A percentile compares a stretch with the other conserved stretches of the same genome.
phyloP scores from a whole-genome alignment of 805 yeast genomes.

The Ogataea chonburiensis region DNA sequence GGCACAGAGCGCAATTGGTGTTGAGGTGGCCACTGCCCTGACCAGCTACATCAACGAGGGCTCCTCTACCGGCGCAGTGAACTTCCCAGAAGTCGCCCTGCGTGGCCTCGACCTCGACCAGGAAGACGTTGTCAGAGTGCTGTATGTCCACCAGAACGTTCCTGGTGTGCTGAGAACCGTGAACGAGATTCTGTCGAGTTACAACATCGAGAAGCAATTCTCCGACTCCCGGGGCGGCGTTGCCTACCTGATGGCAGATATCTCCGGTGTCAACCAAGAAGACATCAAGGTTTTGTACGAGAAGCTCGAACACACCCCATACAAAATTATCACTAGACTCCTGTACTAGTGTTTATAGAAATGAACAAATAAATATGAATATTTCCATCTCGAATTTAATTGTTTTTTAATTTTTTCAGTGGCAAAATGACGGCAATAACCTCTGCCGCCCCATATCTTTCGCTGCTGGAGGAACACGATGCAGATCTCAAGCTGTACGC shows the following conservation, averaged over 20 bases:
- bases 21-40: constrained; percentile 86
- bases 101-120: constrained; percentile 87
- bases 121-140: constrained; percentile 84
- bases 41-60: constrained; percentile 96
- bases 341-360: constrained; percentile 53
- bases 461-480: constrained; percentile 84
- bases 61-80: constrained; percentile 89
- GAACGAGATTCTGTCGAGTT: constrained; percentile 89
- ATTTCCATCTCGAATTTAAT: constrained; percentile 2
- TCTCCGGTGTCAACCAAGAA: constrained; percentile 74
- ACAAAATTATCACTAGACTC: constrained; percentile 86
- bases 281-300: constrained; percentile 85
- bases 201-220: constrained; percentile 96
- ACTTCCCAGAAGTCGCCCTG: constrained; percentile 96
- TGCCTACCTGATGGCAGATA: constrained; percentile 98
- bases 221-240: constrained; percentile 96
- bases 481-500: constrained; percentile 78
- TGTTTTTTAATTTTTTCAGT: constrained; percentile 10
- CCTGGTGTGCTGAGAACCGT: constrained; percentile 98
- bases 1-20: constrained; percentile 96
- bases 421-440: constrained; percentile 40
- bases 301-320: constrained; percentile 84
- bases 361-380: constrained; percentile 2
- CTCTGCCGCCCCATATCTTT: constrained; percentile 89
- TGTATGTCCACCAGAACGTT: constrained; percentile 95